Conservation (phyloP, 2,329 filamentous ascomycete species). For the Geoglossum cookeanum region DNA sequence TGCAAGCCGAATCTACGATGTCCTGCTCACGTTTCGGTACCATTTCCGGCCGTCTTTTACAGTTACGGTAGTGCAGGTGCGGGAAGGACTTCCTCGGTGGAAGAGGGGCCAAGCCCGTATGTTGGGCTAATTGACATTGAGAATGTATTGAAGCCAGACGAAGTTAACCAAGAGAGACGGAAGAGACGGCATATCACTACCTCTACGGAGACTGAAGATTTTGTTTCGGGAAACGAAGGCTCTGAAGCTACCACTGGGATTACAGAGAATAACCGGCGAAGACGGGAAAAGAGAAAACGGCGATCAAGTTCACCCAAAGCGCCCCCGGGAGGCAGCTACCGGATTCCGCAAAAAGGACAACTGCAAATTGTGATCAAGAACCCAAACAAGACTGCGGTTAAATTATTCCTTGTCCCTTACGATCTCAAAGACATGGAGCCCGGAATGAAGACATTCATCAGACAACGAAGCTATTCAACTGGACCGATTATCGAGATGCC, state of each 20-base stretch:
- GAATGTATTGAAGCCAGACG: conserved; percentile 44
- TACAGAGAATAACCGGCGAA: not conserved
- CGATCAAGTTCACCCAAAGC: conserved; percentile 41
- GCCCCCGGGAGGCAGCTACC: conserved; percentile 74
- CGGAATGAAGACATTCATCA: conserved; percentile 87
- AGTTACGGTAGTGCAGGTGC: conserved; percentile 57
- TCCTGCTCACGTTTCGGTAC: conserved; percentile 73
- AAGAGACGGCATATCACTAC: conserved; percentile 14
- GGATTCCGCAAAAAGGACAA: conserved; percentile 85
- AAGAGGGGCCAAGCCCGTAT: conserved; percentile 87
- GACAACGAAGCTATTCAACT: conserved; percentile 81
- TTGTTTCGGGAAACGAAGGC: not conserved
- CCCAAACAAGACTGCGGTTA: conserved; percentile 93
- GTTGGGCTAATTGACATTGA: conserved; percentile 86
- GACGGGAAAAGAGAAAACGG: conserved; percentile 36
- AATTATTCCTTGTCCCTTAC: conserved; percentile 86
- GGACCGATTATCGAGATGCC: conserved; percentile 66
- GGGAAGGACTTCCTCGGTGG: conserved; percentile 32
- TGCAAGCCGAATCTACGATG: conserved; percentile 74
- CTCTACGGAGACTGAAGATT: not conserved
- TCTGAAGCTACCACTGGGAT: not conserved
- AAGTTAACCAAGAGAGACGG: conserved; percentile 21
- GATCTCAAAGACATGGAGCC: conserved; percentile 83
- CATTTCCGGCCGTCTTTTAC: conserved; percentile 92
- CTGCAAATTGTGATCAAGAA: conserved; percentile 96